Evolutionary conservation across 768 basidiomycete species (phyloP).

Genomic region (Collybia mongolica): DNA sequence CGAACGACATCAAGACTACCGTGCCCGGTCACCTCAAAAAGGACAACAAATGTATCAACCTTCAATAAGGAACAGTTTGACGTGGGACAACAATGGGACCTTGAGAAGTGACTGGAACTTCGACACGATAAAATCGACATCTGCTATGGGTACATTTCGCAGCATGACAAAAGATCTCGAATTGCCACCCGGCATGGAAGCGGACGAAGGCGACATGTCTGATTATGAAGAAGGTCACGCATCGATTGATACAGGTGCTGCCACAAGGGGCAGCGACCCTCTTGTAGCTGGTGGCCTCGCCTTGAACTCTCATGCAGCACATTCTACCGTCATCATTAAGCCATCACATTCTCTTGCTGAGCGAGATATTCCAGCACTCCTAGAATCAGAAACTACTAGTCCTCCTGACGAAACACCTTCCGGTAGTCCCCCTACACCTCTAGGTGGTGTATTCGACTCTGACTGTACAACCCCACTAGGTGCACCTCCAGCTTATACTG

Average conservation of each 20-base stretch:
- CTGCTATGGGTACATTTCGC: constrained; percentile 76
- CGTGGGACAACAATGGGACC: constrained; percentile 74
- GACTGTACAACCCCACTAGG: constrained; percentile 39
- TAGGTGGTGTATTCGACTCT: constrained; percentile 21
- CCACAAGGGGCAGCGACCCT: constrained; percentile 65
- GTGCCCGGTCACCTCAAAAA: constrained; percentile 58
- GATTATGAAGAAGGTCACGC: constrained; percentile 38
- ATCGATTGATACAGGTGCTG: constrained; percentile 61
- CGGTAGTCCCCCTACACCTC: constrained; percentile 34
- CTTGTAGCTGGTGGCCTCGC: constrained; percentile 38
- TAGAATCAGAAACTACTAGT: constrained; percentile 25
- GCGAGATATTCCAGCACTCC: constrained; percentile 38
- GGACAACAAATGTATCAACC: constrained; percentile 54
- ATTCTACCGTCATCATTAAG: constrained; percentile 75
- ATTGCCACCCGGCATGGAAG: constrained; percentile 54
- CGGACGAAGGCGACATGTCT: constrained; percentile 52
- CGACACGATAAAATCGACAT: constrained; percentile 74
- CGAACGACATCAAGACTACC: constrained; percentile 82
- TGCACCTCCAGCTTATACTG: constrained; percentile 71
- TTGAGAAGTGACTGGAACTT: constrained; percentile 96
- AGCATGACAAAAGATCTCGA: constrained; percentile 67
- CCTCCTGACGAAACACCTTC: constrained; percentile 45
- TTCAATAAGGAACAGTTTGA: constrained; percentile 52
- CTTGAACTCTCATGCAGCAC: constrained; percentile 52
- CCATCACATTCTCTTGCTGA: constrained; percentile 35